Evolutionary conservation across 2,329 filamentous ascomycete genomes (phyloP).

Genomic region (Sporothrix inflata): DNA sequence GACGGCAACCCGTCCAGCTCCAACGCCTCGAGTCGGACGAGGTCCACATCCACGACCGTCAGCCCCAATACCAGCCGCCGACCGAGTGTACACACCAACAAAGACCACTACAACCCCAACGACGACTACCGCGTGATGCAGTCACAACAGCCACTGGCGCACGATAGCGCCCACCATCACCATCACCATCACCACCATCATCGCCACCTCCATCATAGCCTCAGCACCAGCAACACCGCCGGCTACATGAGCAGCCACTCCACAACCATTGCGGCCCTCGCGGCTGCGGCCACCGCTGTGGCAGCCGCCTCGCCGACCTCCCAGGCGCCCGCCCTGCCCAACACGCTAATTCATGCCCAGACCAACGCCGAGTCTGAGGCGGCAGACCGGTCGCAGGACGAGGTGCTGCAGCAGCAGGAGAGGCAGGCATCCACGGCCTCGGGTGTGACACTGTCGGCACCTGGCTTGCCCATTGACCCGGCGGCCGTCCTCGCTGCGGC

Average conservation of each 20-base stretch:
- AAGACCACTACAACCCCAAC: neutral
- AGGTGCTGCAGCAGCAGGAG: constrained; percentile 10
- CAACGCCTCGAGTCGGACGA: neutral
- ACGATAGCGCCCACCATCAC: constrained; percentile 14
- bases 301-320: constrained; percentile 24
- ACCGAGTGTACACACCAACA: constrained; percentile 25
- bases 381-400: neutral
- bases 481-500: constrained; percentile 31
- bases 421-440: neutral
- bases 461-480: constrained; percentile 1
- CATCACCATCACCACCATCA: constrained; percentile 20
- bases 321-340: neutral
- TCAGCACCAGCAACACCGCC: constrained; percentile 6
- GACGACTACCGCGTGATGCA: neutral
- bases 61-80: constrained; percentile 30
- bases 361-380: neutral
- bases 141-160: neutral
- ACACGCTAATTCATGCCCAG: neutral
- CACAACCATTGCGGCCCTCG: constrained; percentile 29
- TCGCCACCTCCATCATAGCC: constrained; percentile 10
- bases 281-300: constrained; percentile 24
- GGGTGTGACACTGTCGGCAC: neutral
- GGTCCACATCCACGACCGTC: neutral
- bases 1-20: neutral
- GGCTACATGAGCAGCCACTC: constrained; percentile 22